Conservation (phyloP, 2,329 filamentous ascomycete genomes). For the Nemania sp. region DNA sequence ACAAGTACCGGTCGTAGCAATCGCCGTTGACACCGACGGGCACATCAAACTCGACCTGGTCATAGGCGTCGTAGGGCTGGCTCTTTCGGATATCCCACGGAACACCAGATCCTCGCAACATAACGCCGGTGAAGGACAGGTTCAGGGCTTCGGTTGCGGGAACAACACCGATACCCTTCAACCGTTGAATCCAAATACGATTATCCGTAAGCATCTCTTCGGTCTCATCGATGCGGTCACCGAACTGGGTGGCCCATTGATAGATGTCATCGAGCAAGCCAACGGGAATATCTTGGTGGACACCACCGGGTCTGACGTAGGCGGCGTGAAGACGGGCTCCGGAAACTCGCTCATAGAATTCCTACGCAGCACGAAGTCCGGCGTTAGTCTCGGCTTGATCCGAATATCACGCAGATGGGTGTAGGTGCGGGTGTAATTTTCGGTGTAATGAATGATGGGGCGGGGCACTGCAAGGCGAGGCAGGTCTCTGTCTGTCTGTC, state of each 20-base stretch:
- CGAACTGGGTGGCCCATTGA: slow-evolving; percentile 99
- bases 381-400: neutral
- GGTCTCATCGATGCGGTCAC: slow-evolving; percentile 97
- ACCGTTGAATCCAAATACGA: slow-evolving; percentile 96
- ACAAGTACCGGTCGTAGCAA: slow-evolving; percentile 98
- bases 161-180: slow-evolving; percentile 89
- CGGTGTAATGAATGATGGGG: too few species aligned
- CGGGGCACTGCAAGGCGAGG: too few species aligned
- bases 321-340: slow-evolving; percentile 96
- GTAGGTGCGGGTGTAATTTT: too few species aligned
- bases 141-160: slow-evolving; percentile 93
- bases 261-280: slow-evolving; percentile 98
- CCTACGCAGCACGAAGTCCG: slow-evolving; percentile 56
- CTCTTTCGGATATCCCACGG: slow-evolving; percentile 97
- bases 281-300: slow-evolving; percentile 91
- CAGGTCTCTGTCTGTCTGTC: too few species aligned
- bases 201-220: slow-evolving; percentile 99
- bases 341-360: slow-evolving; percentile 99
- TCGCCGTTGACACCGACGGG: slow-evolving; percentile 96
- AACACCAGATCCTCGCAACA: slow-evolving; percentile 95
- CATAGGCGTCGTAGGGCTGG: slow-evolving; percentile 96
- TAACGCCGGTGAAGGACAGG: slow-evolving; percentile 94
- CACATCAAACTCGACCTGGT: slow-evolving; percentile 96
- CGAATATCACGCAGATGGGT: neutral
- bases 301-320: slow-evolving; percentile 94